Evolutionary conservation across 2,329 filamentous ascomycete species (phyloP).

Genomic region (Stagonosporopsis rhizophila): DNA sequence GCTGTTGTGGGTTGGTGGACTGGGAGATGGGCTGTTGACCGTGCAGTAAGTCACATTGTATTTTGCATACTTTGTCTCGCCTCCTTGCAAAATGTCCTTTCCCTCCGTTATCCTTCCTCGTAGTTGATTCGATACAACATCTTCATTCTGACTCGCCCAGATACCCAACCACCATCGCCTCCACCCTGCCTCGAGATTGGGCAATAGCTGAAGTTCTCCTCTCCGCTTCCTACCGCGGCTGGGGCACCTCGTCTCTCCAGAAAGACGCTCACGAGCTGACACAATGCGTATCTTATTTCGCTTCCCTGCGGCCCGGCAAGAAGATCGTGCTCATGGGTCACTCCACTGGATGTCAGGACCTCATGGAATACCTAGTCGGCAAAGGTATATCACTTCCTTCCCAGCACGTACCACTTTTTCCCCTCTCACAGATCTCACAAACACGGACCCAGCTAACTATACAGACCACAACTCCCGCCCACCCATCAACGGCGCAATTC

Average conservation of each 20-base stretch:
- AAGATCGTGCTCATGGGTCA: constrained; percentile 74
- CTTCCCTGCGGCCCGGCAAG: constrained; percentile 47
- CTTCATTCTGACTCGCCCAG: neutral
- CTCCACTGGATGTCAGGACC: constrained; percentile 72
- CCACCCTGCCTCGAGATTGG: constrained; percentile 59
- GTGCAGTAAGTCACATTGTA: constrained; percentile 51
- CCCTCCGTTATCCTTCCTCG: no score
- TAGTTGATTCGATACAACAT: neutral
- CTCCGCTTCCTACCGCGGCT: constrained; percentile 62
- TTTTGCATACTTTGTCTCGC: neutral
- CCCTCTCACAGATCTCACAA: neutral
- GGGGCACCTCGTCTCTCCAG: constrained; percentile 61
- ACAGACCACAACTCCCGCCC: constrained; percentile 53
- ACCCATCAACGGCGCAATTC: constrained; percentile 73
- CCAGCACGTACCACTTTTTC: neutral
- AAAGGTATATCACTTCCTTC: constrained; percentile 17
- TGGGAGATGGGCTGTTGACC: constrained; percentile 73
- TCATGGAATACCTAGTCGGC: constrained; percentile 67
- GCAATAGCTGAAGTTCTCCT: constrained; percentile 60
- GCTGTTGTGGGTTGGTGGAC: constrained; percentile 73
- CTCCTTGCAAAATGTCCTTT: no score
- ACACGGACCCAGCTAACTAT: neutral
- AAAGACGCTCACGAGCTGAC: constrained; percentile 63
- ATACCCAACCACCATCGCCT: constrained; percentile 62
- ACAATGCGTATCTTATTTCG: constrained; percentile 60